These are phyloP conservation scores for Melaleuca quinquenervia DNA, from an alignment of 345 rosid species.

Conservation along the genomic window DNA sequence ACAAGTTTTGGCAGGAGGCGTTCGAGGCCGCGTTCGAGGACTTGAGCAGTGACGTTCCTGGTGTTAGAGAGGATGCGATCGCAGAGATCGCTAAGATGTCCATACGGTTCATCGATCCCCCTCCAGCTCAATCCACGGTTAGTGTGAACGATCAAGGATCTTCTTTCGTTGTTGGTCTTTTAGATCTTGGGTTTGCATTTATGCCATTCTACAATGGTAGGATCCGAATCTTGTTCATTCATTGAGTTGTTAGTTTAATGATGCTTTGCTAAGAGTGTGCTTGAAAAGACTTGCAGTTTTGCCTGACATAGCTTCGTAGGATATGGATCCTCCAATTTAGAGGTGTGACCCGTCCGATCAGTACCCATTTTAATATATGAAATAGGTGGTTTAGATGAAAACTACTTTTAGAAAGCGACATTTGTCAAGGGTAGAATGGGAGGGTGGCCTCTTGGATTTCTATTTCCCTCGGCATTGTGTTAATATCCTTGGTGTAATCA, in stretches of 20 bases:
- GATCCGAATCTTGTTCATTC: background rate
- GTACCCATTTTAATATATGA: background rate
- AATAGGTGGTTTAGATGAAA: background rate
- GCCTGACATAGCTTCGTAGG: background rate
- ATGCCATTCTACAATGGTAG: background rate
- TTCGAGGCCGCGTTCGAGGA: slow-evolving; percentile 16
- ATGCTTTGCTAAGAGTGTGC: background rate
- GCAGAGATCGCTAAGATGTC: slow-evolving; percentile 15
- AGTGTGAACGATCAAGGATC: background rate
- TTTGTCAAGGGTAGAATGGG: background rate
- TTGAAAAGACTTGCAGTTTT: background rate
- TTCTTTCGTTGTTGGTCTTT: background rate
- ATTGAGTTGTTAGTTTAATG: background rate
- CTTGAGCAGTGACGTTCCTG: slow-evolving; percentile 10
- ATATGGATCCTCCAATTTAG: background rate
- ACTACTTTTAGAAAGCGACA: background rate
- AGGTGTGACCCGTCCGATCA: background rate
- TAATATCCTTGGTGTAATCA: background rate
- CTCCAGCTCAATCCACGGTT: slow-evolving; percentile 5
- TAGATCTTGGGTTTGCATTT: background rate
- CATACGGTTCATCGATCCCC: slow-evolving; percentile 6
- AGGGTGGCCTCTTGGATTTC: background rate
- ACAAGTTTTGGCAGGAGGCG: slow-evolving; percentile 12
- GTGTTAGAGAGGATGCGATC: slow-evolving; percentile 10
- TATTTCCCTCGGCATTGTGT: background rate